Base-by-base conservation (phyloP, 805 yeast genomes). In the Candida patagonica region DNA sequence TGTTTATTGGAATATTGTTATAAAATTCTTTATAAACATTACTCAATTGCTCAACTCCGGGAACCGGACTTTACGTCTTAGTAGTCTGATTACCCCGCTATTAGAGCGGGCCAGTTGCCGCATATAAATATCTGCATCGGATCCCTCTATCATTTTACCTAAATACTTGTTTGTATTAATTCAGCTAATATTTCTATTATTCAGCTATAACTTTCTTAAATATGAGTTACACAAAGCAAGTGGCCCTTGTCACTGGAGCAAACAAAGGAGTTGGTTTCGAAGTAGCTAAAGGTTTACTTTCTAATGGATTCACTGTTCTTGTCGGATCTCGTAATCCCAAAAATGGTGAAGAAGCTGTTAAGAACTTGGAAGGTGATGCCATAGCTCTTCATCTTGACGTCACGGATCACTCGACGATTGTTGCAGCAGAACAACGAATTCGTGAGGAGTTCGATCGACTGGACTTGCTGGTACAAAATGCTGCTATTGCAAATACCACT, bases 221-320 rank as follows among this genome's bases (percentile, higher is more conserved):
- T 15, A 30, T 30, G 17, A 17, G 16, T 30, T 6, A 13, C 4
- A 7, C 5, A 5, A 56, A 53, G 37, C n/a, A n/a, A n/a, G n/a
- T n/a, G n/a, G n/a, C n/a, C n/a, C 35, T 59, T 6, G 49, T 62
- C 29, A 62, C 67, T 1, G 67, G 67, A 9, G 55, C 57, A 1
- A 54, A 55, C 17, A 46, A 60, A 6, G 66, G 67, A 29, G 49
- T 62, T 32, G 67, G 67, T 0, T 55, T 51, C 25, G 58, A 65
- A 29, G 51, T 56, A 7, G 65, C 53, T 25, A 52, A 57, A 35
- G 45, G 42, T 24, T 40, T 61, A 17, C 27, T 34, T 37, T 45
- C 57, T 26, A 38, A 42, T 5, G 40, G 48, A 4, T 30, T 43
- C 9, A 53, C 47, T 37, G n/a, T 30, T 5, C 57, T 61, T 9